phyloP scores from a whole-genome alignment of 257 asterid species.

The Scutellaria minor region DNA sequence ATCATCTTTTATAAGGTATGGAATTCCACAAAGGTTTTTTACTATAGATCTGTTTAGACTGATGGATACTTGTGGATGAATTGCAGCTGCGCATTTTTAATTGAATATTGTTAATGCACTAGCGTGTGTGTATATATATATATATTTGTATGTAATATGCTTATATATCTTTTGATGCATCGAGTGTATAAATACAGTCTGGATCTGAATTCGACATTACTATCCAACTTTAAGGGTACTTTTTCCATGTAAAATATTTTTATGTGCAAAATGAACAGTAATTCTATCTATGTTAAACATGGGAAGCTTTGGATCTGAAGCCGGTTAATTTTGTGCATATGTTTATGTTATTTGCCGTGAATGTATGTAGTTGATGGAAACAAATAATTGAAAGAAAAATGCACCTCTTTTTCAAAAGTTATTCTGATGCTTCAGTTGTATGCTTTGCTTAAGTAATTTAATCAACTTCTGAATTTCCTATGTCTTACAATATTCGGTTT shows the following conservation, averaged over 20 bases:
- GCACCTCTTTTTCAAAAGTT: too few species aligned
- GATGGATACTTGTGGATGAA: background rate
- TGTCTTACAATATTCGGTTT: background rate
- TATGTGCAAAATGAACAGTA: too few species aligned
- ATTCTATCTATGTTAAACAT: too few species aligned
- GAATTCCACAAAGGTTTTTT: background rate
- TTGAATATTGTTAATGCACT: background rate
- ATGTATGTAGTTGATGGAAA: too few species aligned
- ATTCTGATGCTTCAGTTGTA: background rate
- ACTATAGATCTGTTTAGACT: slow-evolving; percentile 5
- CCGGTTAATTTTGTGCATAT: too few species aligned
- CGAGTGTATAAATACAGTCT: background rate
- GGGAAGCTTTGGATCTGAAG: too few species aligned
- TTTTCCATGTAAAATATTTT: background rate
- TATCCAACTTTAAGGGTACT: background rate
- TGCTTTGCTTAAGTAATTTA: background rate
- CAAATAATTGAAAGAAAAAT: too few species aligned
- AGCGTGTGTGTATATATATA: too few species aligned
- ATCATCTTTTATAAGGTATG: too few species aligned
- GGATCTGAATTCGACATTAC: background rate
- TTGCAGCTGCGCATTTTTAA: slow-evolving; percentile 14
- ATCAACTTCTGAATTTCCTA: background rate
- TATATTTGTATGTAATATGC: background rate
- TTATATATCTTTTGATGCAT: background rate
- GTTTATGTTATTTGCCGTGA: too few species aligned